Evolutionary conservation across 768 basidiomycete species (phyloP), one percentile per base, ranked within the genome.

Genomic region (Austroboletus eburneus): DNA sequence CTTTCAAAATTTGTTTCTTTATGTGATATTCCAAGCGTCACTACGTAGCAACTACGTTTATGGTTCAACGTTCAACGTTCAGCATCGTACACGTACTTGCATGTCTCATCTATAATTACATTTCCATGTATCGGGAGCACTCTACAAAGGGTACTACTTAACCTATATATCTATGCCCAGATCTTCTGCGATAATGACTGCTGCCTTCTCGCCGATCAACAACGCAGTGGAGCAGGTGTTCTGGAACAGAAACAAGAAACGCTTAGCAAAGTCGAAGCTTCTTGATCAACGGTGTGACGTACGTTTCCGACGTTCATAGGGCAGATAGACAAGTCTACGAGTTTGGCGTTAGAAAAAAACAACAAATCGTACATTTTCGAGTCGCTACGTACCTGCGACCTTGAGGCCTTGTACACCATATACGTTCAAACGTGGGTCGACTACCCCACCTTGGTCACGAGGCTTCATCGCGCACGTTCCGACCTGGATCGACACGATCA

Each of bases 401-500:
- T 35, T 35, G 4, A 35, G 34, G 18, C 13, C 13, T 13, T 35
- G n/a, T 17, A 35, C 34, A 13, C 17, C 34, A 35, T 35, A 35
- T 18, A 35, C 34, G 16, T 35, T 35, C 13, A 35, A 10, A 17
- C 34, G n/a, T 35, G 34, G 4, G 18, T 35, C 34, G 10, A 35
- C 34, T 4, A 35, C 34, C 17, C 34, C 34, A 17, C 34, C 34
- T 17, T 35, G 34, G 7, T 35, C 34, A 17, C 34, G 34, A 18
- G 34, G 34, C 58, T 81, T 82, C 82, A 84, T 84, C 0, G 80
- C 73, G 45, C 80, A 82, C 0, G 81, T 83, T 25, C 80, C 81
- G 12, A 79, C 65, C 79, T 81, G 22, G 23, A 14, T 9, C 20
- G 1, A 36, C 22, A 7, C n/a, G n/a, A n/a, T n/a, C n/a, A n/a